Base-by-base conservation (phyloP, 768 basidiomycete genomes). In the Paxillus involutus region DNA sequence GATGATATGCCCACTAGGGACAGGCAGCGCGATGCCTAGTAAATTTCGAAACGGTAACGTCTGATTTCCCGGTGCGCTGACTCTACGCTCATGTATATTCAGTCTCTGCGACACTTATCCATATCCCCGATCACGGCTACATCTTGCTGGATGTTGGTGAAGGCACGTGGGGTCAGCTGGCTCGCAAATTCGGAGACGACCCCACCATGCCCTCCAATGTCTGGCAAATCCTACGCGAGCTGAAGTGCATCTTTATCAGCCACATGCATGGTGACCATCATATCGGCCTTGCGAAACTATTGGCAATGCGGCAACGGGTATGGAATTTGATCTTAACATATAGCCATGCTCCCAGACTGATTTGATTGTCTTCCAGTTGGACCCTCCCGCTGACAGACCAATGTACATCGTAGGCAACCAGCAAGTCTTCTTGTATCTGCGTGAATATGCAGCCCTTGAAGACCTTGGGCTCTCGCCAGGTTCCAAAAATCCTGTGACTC, bases 251-350 rank as follows among this genome's bases (percentile, higher is more conserved):
- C 36, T 97, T 86, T 68, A 76, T 96, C 55, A 93, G 90, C 56
- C 96, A 98, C 66, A 80, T 89, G 60, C 96, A 97, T 63, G 95
- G 81, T 0, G 96, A 98, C 64, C 96, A 98, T 68, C 95, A 97
- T 65, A 80, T 88, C 39, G 95, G 96, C 8, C 68, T 95, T 33
- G 78, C 85, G 0, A 83, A 84, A 53, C 73, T 98, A 8, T 75
- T 98, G 16, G 75, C 82, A 0, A 82, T 86, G 73, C 80, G 96
- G 51, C 79, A 77, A 49, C 73, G 76, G 71, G 95, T 93, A 55
- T 40, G 70, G 12, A 12, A 1, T 19, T 49, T 16, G 0, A 3
- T 37, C 4, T 29, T 1, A 8, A 56, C 12, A 13, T 36, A 17
- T 47, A 0, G 6, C 16, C 14, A 11, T 24, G 17, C 37, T 16